A percentile compares a stretch with the other conserved stretches of the same genome.
These are phyloP conservation scores for Cordyceps militaris DNA, from an alignment of 2,329 filamentous ascomycete genomes.

Conservation along the genomic window DNA sequence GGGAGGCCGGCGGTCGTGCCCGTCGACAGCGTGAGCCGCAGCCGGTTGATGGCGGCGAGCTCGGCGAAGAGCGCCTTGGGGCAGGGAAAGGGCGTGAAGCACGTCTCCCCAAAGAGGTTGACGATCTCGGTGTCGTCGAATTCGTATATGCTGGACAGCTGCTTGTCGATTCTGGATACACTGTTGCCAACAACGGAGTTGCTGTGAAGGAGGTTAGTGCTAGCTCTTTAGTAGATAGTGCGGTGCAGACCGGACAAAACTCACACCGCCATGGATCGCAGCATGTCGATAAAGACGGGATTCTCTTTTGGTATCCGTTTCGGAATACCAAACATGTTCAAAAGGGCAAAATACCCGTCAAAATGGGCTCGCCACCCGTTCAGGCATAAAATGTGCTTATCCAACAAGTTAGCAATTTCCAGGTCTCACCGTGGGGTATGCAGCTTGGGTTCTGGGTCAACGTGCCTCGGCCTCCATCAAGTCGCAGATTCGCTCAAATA, in stretches of 20 bases:
- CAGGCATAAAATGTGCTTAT: conserved; percentile 6
- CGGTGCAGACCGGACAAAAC: not conserved
- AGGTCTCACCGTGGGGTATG: not conserved
- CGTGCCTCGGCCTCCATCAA: conserved; percentile 11
- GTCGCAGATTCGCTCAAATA: conserved; percentile 10
- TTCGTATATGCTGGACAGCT: not conserved
- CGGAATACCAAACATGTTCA: conserved; percentile 7
- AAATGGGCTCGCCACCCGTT: conserved; percentile 9
- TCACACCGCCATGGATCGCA: conserved; percentile 3
- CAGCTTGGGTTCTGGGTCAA: not conserved
- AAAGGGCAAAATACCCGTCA: conserved; percentile 3
- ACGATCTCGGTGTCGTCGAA: conserved; percentile 3
- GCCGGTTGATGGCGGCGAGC: conserved; percentile 7
- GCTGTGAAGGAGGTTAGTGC: not conserved
- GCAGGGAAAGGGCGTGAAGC: not conserved
- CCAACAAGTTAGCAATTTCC: not conserved
- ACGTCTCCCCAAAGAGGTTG: not conserved
- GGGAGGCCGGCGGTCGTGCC: not conserved
- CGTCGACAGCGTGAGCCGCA: not conserved
- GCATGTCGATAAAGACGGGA: conserved; percentile 4
- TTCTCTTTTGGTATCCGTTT: not conserved
- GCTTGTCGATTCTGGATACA: conserved; percentile 1
- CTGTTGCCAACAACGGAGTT: conserved; percentile 2
- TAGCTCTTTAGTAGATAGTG: not conserved
- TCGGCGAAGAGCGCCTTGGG: conserved; percentile 3